phyloP scores from a whole-genome alignment of 352 stramenopile genomes.

The Phytophthora pinifolia region DNA sequence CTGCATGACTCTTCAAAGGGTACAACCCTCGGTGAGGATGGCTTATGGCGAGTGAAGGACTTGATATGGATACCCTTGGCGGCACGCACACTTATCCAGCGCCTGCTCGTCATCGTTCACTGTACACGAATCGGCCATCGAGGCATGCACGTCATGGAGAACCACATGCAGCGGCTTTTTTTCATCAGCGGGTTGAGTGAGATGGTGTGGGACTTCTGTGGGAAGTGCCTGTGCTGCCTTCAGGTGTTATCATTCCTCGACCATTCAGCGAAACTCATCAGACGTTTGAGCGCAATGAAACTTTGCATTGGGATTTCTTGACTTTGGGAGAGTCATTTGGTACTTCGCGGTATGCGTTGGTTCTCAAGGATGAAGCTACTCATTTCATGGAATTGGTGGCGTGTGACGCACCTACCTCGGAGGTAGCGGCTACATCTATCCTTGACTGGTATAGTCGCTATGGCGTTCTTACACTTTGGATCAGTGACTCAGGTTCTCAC shows the following conservation, averaged over 20 bases:
- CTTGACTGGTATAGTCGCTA: constrained; percentile 4
- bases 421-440: constrained; percentile 8
- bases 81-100: neutral
- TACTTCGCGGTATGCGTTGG: constrained; percentile 17
- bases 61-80: constrained; percentile 4
- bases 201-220: neutral
- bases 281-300: constrained; percentile 5
- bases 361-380: constrained; percentile 27
- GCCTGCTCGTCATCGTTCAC: neutral
- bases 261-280: neutral
- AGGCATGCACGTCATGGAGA: constrained; percentile 1
- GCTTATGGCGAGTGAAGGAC: neutral
- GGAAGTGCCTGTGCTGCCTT: too few relatives aligned
- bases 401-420: constrained; percentile 15
- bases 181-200: neutral
- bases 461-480: neutral
- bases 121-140: neutral
- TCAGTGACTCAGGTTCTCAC: constrained; percentile 1
- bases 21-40: neutral
- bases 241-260: constrained; percentile 1
- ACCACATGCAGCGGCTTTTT: neutral
- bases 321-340: constrained; percentile 19
- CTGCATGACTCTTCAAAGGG: neutral
- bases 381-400: constrained; percentile 22
- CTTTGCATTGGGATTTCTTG: constrained; percentile 11